These are phyloP conservation scores for Crithidia sp. DNA, from an alignment of 208 protist species.

Conservation along the genomic window DNA sequence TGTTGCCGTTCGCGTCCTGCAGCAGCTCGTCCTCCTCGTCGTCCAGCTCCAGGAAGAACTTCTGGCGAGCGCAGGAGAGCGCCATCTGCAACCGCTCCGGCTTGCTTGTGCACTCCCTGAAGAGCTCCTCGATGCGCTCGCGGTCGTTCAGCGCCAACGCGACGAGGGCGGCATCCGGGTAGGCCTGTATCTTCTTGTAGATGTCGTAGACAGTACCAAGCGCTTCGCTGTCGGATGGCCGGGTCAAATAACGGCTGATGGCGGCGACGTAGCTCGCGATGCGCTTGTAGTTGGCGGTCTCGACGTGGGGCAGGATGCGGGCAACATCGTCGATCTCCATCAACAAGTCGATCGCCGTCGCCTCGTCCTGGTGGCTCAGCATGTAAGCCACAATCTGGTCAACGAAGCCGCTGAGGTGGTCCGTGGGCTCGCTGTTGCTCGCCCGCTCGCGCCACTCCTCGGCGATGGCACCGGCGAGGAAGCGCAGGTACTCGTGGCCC, in stretches of 20 bases:
- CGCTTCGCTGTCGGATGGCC: constrained; percentile 94
- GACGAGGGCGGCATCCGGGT: constrained; percentile 89
- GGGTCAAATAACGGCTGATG: constrained; percentile 95
- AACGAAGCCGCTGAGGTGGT: constrained; percentile 90
- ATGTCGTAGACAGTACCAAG: constrained; percentile 92
- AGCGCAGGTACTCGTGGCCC: constrained; percentile 99
- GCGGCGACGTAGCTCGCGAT: constrained; percentile 96
- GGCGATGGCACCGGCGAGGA: constrained; percentile 94
- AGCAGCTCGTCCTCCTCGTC: constrained; percentile 92
- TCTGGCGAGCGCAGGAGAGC: constrained; percentile 92
- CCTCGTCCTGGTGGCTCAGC: constrained; percentile 96
- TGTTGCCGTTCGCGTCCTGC: constrained; percentile 94
- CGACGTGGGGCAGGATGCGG: constrained; percentile 90
- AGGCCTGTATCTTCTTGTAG: constrained; percentile 92
- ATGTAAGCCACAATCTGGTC: constrained; percentile 96
- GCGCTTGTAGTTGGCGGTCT: constrained; percentile 94
- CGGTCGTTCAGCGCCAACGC: constrained; percentile 90
- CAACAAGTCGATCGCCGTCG: constrained; percentile 98
- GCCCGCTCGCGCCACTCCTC: constrained; percentile 90
- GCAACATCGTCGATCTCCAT: constrained; percentile 95
- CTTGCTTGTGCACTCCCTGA: constrained; percentile 74
- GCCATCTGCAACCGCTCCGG: constrained; percentile 92
- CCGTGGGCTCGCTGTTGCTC: constrained; percentile 60
- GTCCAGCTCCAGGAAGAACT: constrained; percentile 79
- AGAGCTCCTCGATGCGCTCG: constrained; percentile 78